Evolutionary conservation across 2,329 filamentous ascomycete genomes (phyloP).

Genomic region (Alternaria triticina): DNA sequence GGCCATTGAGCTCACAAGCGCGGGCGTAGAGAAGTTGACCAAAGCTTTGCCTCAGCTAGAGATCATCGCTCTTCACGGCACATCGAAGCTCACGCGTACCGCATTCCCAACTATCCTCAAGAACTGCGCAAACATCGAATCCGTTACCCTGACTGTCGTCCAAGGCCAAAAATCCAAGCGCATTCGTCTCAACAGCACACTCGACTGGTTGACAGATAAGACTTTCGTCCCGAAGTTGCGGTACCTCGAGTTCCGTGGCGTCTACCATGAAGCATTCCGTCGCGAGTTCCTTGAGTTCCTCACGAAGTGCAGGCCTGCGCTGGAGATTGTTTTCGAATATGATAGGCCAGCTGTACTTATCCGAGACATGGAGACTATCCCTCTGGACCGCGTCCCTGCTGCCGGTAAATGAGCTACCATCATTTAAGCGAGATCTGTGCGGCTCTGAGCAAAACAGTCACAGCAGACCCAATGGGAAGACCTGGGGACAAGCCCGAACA

Average conservation of each 20-base stretch:
- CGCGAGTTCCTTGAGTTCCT: constrained; percentile 6
- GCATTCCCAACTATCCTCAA: constrained; percentile 4
- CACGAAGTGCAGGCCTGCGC: constrained; percentile 1
- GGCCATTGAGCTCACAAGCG: constrained; percentile 1
- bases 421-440: not conserved
- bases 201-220: constrained; percentile 3
- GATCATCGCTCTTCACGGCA: not conserved
- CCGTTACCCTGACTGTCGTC: not conserved
- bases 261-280: not conserved
- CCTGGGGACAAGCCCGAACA: not conserved
- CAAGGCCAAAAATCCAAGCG: constrained; percentile 2
- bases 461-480: not conserved
- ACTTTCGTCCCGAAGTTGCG: not conserved
- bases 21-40: not conserved
- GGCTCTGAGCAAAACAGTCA: not conserved
- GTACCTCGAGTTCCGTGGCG: constrained; percentile 5
- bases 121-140: constrained; percentile 1
- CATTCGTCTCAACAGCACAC: not conserved
- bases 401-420: not conserved
- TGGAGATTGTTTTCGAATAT: constrained; percentile 2
- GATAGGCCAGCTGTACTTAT: not conserved
- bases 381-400: not conserved
- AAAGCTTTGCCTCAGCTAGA: not conserved
- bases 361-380: not conserved
- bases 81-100: not conserved